Evolutionary conservation across 2,329 filamentous ascomycete species (phyloP), one percentile per base, ranked within the genome.

Genomic region (Triangularia setosa): DNA sequence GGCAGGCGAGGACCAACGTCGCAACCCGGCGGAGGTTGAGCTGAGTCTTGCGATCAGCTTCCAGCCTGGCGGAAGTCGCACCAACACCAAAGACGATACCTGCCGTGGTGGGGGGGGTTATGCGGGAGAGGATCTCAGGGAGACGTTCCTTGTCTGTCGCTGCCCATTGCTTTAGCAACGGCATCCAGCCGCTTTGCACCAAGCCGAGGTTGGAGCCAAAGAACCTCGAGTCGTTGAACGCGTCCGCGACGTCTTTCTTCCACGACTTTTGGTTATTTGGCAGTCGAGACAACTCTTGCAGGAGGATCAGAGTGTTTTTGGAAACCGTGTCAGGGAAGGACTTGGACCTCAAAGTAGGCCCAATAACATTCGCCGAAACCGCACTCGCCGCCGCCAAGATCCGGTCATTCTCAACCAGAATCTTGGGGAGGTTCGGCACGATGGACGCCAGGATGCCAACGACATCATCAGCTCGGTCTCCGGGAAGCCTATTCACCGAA

Each of bases 61-160:
- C 95, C n/a, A 96, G 85, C 64, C 95, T 85, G 35, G 95, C 95
- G 53, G 93, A 96, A 23, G 92, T 93, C 6, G 95, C 95, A 11
- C 96, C 96, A 0, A 99, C 95, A n/a, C 95, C 95, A 73, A 99
- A 99, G 74, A 99, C 94, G 70, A 99, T 96, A 8, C 95, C 95
- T 0, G 96, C 95, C 14, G 93, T 94, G 1, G 93, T 92, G 5
- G 95, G 95, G 3, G 93, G 86, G 5, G 88, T 88, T 67, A 99
- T 85, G 21, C 92, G 89, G 40, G 85, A 82, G 8, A 98, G 78
- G 3, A 97, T 80, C 67, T 99, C 95, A 0, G 88, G 81, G 78
- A 99, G 84, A 56, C 91, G 87, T 62, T 97, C 93, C 77, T 96
- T 97, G 75, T 99, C 95, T 16, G 86, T 86, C 14, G 93, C 79